Conservation (phyloP, 768 basidiomycete genomes). For the Lanmaoa pseudosensibilis region DNA sequence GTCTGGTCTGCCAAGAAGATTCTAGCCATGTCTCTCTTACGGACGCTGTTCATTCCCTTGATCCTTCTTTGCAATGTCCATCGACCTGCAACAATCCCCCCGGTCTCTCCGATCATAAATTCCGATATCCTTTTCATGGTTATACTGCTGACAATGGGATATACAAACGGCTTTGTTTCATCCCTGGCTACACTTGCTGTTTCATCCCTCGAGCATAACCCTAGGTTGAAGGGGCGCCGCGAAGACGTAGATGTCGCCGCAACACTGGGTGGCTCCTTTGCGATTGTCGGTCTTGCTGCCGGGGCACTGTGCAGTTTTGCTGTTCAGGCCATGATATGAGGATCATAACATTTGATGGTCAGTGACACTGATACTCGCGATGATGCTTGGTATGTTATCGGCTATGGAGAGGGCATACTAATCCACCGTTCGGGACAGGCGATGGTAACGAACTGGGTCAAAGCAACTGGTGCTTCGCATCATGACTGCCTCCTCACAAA, state of each 20-base stretch:
- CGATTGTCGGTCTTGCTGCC: constrained; percentile 69
- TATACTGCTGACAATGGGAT: constrained; percentile 67
- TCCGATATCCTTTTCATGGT: constrained; percentile 76
- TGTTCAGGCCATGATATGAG: constrained; percentile 65
- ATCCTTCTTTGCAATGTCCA: not conserved
- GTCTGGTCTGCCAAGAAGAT: not conserved
- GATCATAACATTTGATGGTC: constrained; percentile 3
- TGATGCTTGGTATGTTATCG: not conserved
- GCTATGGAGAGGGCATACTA: too few relatives aligned
- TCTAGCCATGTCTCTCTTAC: not conserved
- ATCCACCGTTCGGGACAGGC: too few relatives aligned
- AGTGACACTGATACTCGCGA: not conserved
- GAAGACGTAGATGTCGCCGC: constrained; percentile 87
- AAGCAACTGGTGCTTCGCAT: too few relatives aligned
- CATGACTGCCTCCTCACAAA: too few relatives aligned
- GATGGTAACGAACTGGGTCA: too few relatives aligned
- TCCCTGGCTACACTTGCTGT: constrained; percentile 78
- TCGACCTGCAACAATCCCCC: not conserved
- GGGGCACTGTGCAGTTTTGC: constrained; percentile 84
- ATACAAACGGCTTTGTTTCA: constrained; percentile 46
- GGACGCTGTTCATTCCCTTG: not conserved
- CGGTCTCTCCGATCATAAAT: constrained; percentile 49
- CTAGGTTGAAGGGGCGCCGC: constrained; percentile 58
- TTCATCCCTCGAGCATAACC: constrained; percentile 79
- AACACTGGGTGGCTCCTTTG: constrained; percentile 73